Percentiles rank a stretch among this genome's conserved stretches.
phyloP scores from a whole-genome alignment of 2,329 filamentous ascomycete species.

The Plenodomus tracheiphilus region DNA sequence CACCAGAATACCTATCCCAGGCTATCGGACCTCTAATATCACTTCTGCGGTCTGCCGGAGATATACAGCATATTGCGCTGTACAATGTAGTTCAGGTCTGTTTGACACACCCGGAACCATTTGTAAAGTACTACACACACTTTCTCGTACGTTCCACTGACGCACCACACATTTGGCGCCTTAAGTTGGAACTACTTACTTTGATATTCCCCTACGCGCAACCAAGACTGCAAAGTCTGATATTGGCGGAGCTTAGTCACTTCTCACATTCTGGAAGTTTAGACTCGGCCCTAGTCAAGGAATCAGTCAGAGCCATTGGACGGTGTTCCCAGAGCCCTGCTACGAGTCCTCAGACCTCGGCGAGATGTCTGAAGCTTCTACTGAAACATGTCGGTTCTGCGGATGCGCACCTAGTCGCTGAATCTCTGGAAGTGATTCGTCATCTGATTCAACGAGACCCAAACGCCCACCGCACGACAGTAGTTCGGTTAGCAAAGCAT shows the following conservation, averaged over 20 bases:
- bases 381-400: slow-evolving; percentile 85
- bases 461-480: slow-evolving; percentile 76
- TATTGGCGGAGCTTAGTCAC: slow-evolving; percentile 91
- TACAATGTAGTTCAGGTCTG: slow-evolving; percentile 97
- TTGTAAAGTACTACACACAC: slow-evolving; percentile 84
- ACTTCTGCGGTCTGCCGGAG: slow-evolving; percentile 78
- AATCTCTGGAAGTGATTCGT: slow-evolving; percentile 91
- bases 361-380: slow-evolving; percentile 79
- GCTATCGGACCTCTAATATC: slow-evolving; percentile 85
- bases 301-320: slow-evolving; percentile 90
- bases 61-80: slow-evolving; percentile 86
- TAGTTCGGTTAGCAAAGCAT: slow-evolving; percentile 86
- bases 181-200: slow-evolving; percentile 90
- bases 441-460: slow-evolving; percentile 94
- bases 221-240: slow-evolving; percentile 76
- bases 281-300: slow-evolving; percentile 78
- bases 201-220: slow-evolving; percentile 86
- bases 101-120: slow-evolving; percentile 73
- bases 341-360: slow-evolving; percentile 53
- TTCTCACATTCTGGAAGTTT: slow-evolving; percentile 86
- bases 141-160: slow-evolving; percentile 86
- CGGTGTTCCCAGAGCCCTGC: slow-evolving; percentile 75
- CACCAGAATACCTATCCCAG: slow-evolving; percentile 71
- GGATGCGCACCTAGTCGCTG: slow-evolving; percentile 85
- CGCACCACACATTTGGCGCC: slow-evolving; percentile 77